Base-by-base conservation (phyloP, 805 yeast species). In the Cyberlindnera suaveolens region DNA sequence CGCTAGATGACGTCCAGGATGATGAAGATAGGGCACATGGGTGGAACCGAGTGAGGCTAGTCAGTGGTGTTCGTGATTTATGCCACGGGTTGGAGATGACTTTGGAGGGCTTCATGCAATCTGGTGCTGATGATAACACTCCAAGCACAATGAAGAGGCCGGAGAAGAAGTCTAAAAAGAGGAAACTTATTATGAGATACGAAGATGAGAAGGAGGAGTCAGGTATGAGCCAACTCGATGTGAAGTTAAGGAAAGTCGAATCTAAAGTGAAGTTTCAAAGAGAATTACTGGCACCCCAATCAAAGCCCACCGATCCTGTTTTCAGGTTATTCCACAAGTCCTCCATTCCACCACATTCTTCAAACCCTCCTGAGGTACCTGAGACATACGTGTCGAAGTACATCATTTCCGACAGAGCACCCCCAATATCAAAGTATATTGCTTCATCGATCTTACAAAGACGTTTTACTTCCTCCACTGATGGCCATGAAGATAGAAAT, bases 121-220 rank as follows among this genome's bases (percentile, higher is more conserved):
- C 17, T 23, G 20, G 6, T 9, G 27, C 10, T 29, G 39, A 29
- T 9, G 26, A 37, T 14, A 17, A 27, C 5, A n/a, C 9, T 11
- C 19, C 13, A 11, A 14, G 6, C 14, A 11, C 10, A 15, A 15
- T 17, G 17, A n/a, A 13, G 14, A 17, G 13, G 14, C 15, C 40
- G 9, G 23, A 29, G 26, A 29, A 32, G 34, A 33, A 35, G 39
- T 9, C 32, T 8, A 29, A 15, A 7, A 35, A 23, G 36, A 35
- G 33, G 31, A 29, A 19, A 19, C 14, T 8, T 34, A 20, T 19
- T 29, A 23, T 32, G 36, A 41, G 37, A 14, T 41, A 41, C 14
- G 34, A 15, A 29, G 81, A 73, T 31, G 82, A 75, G 14, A 52
- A 41, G 7, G 49, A 42, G 0, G 48, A 38, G 1, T 26, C 19